These are phyloP conservation scores for Fulvia fulva DNA, from an alignment of 2,329 filamentous ascomycete genomes.

Conservation along the genomic window DNA sequence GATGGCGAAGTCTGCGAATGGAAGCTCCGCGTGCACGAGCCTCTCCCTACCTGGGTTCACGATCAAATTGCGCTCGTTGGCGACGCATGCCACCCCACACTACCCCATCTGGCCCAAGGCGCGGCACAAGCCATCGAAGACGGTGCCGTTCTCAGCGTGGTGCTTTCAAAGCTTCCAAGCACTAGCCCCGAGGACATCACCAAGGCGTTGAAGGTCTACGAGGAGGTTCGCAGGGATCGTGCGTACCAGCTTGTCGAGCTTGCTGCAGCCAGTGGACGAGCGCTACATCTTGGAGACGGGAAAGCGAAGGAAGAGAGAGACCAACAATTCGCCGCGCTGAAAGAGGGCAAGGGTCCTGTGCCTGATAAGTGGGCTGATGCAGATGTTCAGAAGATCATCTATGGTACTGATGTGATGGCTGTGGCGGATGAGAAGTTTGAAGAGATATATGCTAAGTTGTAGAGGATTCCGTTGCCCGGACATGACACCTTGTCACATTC, in stretches of 20 bases:
- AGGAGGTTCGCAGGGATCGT: slow-evolving; percentile 53
- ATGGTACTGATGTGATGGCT: slow-evolving; percentile 44
- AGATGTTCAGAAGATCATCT: slow-evolving; percentile 48
- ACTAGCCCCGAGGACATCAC: slow-evolving; percentile 45
- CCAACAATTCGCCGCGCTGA: slow-evolving; percentile 49
- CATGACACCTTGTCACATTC: neutral
- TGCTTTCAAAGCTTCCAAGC: slow-evolving; percentile 48
- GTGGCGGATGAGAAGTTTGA: slow-evolving; percentile 45
- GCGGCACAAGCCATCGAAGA: slow-evolving; percentile 65
- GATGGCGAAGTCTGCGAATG: slow-evolving; percentile 65
- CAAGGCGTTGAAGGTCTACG: slow-evolving; percentile 54
- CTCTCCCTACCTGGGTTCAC: slow-evolving; percentile 59
- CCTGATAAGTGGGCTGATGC: slow-evolving; percentile 53
- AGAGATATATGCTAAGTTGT: slow-evolving; percentile 30
- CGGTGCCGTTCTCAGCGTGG: slow-evolving; percentile 53
- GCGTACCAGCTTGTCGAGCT: slow-evolving; percentile 56
- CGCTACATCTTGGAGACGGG: slow-evolving; percentile 55
- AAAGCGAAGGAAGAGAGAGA: slow-evolving; percentile 58
- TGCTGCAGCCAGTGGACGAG: slow-evolving; percentile 52
- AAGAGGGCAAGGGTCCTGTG: slow-evolving; percentile 39
- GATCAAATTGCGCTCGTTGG: slow-evolving; percentile 53
- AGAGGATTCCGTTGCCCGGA: neutral
- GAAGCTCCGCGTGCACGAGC: slow-evolving; percentile 60
- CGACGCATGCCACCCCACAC: slow-evolving; percentile 60
- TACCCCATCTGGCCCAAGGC: slow-evolving; percentile 62